Conservation (phyloP, 2,329 filamentous ascomycete genomes). For the Sphaerulina vaccinii region DNA sequence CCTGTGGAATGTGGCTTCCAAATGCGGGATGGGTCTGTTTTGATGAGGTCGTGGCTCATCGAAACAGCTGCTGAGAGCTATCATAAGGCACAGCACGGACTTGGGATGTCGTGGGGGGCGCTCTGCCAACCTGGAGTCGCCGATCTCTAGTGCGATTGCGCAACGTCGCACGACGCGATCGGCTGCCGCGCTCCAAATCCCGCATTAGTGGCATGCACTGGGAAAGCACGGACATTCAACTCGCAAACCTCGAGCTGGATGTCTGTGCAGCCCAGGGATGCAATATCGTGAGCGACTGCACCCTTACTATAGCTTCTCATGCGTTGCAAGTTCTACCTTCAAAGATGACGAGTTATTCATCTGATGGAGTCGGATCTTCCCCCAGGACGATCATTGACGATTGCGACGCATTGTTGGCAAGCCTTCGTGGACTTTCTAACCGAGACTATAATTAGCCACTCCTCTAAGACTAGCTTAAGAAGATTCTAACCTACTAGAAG, state of each 20-base stretch:
- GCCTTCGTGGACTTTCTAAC: neutral
- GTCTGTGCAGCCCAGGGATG: neutral
- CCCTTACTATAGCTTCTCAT: neutral
- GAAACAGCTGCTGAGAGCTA: neutral
- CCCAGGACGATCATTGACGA: neutral
- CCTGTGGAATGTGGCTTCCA: neutral
- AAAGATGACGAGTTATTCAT: neutral
- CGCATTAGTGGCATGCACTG: conserved; percentile 1
- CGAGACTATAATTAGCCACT: neutral
- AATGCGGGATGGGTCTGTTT: conserved; percentile 1
- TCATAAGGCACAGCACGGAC: neutral
- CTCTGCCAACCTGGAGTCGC: neutral
- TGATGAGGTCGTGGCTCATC: conserved; percentile 1
- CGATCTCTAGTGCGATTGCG: neutral
- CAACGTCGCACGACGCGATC: neutral
- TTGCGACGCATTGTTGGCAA: neutral
- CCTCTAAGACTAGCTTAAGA: neutral
- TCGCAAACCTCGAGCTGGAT: neutral
- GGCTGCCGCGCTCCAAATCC: neutral
- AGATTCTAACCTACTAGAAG: neutral
- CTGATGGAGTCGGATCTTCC: neutral
- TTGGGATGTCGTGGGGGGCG: neutral
- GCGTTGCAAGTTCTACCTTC: neutral
- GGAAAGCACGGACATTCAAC: conserved; percentile 1
- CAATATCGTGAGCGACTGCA: neutral